Percentiles rank a stretch among this genome's conserved stretches.
phyloP scores from a whole-genome alignment of 805 yeast genomes.

The Candida patagonica region DNA sequence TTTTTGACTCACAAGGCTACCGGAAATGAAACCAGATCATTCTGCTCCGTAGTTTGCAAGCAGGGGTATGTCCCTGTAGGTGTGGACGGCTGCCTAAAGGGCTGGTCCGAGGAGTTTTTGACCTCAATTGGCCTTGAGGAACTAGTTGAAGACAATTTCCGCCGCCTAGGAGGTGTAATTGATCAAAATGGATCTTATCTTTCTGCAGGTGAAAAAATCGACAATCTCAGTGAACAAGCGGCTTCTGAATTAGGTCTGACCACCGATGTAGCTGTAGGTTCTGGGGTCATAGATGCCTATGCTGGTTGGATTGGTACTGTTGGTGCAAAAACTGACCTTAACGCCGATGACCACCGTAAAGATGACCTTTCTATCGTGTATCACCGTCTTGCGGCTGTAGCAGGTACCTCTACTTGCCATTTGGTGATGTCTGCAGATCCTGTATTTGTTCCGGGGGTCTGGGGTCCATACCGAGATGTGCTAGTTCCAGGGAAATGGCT shows the following conservation, averaged over 20 bases:
- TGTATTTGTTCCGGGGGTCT: conserved; percentile 88
- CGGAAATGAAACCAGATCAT: conserved; percentile 76
- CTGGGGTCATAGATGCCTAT: conserved; percentile 96
- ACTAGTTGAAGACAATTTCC: conserved; percentile 64
- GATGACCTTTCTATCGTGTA: conserved; percentile 39
- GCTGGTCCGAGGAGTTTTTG: conserved; percentile 85
- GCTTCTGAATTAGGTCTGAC: conserved; percentile 82
- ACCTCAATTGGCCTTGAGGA: conserved; percentile 62
- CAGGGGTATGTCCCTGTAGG: conserved; percentile 93
- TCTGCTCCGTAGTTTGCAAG: conserved; percentile 87
- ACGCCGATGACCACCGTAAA: conserved; percentile 20
- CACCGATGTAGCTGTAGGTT: conserved; percentile 73
- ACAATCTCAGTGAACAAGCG: conserved; percentile 52
- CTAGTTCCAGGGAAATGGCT: conserved; percentile 87
- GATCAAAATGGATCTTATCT: conserved; percentile 62
- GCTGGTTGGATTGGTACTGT: conserved; percentile 99
- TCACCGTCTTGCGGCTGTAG: conserved; percentile 93
- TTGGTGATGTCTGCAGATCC: conserved; percentile 78
- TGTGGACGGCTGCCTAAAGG: conserved; percentile 73
- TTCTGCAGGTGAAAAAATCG: conserved; percentile 86
- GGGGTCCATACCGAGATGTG: conserved; percentile 97
- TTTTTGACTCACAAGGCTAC: conserved; percentile 88
- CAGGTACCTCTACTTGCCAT: conserved; percentile 97
- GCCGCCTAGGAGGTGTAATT: conserved; percentile 75
- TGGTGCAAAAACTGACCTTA: conserved; percentile 70